Percentiles rank a stretch among this genome's conserved stretches.
Evolutionary conservation across 257 asterid genomes (phyloP).

Genomic region (Misopates orontium): DNA sequence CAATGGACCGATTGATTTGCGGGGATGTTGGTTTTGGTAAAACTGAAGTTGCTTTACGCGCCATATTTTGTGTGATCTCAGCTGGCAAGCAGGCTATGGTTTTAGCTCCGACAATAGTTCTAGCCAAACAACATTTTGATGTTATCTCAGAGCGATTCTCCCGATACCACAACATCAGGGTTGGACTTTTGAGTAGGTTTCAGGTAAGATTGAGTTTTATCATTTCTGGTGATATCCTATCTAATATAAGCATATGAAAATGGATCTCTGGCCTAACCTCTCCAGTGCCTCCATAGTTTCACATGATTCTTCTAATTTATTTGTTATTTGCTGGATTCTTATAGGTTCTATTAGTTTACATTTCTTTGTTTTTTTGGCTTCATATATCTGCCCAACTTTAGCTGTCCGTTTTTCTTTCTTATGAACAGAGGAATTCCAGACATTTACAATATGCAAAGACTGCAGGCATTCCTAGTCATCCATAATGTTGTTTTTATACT

Average conservation of each 20-base stretch:
- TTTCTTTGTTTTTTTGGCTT: not conserved
- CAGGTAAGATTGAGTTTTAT: constrained; percentile 59
- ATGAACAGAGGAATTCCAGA: constrained; percentile 5
- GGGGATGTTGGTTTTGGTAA: constrained; percentile 99
- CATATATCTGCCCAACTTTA: not conserved
- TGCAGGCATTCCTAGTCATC: constrained; percentile 2
- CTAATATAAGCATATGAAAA: constrained; percentile 18
- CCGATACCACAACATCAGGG: constrained; percentile 53
- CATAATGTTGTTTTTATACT: not conserved
- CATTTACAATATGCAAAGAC: constrained; percentile 10
- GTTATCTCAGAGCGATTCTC: constrained; percentile 86
- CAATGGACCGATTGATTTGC: constrained; percentile 96
- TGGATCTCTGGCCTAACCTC: constrained; percentile 5
- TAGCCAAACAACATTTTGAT: constrained; percentile 95
- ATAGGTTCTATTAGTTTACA: constrained; percentile 18
- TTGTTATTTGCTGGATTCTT: not conserved
- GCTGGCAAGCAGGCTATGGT: constrained; percentile 95
- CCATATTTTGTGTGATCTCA: constrained; percentile 87
- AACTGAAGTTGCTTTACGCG: constrained; percentile 98
- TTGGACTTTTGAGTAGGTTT: constrained; percentile 94
- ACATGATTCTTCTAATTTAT: constrained; percentile 8
- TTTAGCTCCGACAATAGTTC: constrained; percentile 90
- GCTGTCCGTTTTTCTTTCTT: not conserved
- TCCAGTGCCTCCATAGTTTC: constrained; percentile 9
- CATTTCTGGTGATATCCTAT: constrained; percentile 17